These are phyloP conservation scores for Fusarium citri DNA, from an alignment of 2,329 filamentous ascomycete species.

Conservation along the genomic window DNA sequence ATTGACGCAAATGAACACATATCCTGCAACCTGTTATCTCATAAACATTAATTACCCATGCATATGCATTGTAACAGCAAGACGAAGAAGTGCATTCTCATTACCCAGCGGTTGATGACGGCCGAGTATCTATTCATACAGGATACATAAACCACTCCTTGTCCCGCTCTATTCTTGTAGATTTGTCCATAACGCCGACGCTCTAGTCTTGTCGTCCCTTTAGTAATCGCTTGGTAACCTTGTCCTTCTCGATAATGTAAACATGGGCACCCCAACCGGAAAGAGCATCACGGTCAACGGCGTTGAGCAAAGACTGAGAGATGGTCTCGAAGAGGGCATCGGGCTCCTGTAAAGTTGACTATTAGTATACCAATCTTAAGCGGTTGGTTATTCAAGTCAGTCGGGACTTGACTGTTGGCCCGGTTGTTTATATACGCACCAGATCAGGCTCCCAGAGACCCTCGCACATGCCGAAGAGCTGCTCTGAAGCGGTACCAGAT, in stretches of 20 bases:
- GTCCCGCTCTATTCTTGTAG: conserved; percentile 26
- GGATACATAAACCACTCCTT: conserved; percentile 44
- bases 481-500: conserved; percentile 93
- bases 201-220: conserved; percentile 94
- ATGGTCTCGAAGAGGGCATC: conserved; percentile 99
- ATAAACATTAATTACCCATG: background rate
- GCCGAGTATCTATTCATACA: conserved; percentile 53
- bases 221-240: conserved; percentile 98
- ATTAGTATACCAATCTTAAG: conserved; percentile 30
- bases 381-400: background rate
- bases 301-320: conserved; percentile 94
- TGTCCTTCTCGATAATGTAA: conserved; percentile 99
- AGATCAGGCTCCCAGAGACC: conserved; percentile 97
- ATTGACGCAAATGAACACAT: background rate
- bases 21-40: background rate
- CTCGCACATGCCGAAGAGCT: conserved; percentile 99
- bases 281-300: conserved; percentile 94
- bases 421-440: conserved; percentile 65
- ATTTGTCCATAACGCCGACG: conserved; percentile 26
- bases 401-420: background rate
- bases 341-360: conserved; percentile 64
- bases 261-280: conserved; percentile 99
- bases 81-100: conserved; percentile 39
- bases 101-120: conserved; percentile 43
- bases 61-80: conserved; percentile 3